Evolutionary conservation across 768 basidiomycete species (phyloP).

Genomic region (Termitomyces sp.): DNA sequence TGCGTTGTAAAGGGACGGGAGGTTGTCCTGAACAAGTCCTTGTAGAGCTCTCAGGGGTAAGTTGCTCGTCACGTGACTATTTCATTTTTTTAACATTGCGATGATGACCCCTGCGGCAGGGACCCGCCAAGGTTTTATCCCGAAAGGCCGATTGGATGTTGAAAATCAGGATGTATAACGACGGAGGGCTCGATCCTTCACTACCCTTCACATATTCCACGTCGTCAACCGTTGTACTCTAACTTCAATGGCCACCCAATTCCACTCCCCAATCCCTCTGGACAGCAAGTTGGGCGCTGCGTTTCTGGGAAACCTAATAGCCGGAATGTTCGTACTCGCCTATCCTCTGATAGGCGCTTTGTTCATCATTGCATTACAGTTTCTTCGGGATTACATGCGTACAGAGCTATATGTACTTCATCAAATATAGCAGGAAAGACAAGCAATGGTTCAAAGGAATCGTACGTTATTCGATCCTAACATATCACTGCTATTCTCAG

Average conservation of each 20-base stretch:
- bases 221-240: not conserved
- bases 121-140: not conserved
- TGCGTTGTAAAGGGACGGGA: no score
- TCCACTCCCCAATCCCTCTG: slow-evolving; percentile 16
- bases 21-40: no score
- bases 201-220: not conserved
- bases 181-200: not conserved
- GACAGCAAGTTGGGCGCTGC: slow-evolving; percentile 42
- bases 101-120: no score
- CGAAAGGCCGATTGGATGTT: not conserved
- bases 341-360: slow-evolving; percentile 32
- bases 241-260: not conserved
- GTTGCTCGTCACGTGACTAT: no score
- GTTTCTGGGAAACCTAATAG: slow-evolving; percentile 19
- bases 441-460: slow-evolving; percentile 5
- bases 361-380: not conserved
- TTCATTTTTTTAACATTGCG: no score
- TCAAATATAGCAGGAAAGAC: not conserved
- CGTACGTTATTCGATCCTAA: not conserved
- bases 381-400: slow-evolving; percentile 11
- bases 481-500: no score
- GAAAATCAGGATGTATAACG: not conserved
- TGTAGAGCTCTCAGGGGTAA: no score
- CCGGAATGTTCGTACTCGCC: slow-evolving; percentile 1
- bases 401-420: slow-evolving; percentile 8